A percentile compares a stretch with the other conserved stretches of the same genome.
Evolutionary conservation across 139 green algal genomes (phyloP).

Genomic region (Coccomyxa sp.): DNA sequence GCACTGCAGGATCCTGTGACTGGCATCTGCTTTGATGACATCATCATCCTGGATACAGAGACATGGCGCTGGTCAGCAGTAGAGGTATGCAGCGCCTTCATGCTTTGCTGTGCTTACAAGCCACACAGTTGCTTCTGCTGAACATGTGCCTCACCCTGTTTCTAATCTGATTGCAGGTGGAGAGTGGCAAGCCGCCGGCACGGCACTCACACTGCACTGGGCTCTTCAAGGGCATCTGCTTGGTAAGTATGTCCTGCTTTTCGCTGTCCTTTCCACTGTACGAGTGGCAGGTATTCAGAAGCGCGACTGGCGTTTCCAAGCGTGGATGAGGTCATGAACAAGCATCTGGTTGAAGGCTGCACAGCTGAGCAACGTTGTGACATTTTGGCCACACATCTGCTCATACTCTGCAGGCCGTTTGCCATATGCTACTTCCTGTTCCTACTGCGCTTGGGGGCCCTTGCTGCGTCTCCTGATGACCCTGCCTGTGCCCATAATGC

Average conservation of each 20-base stretch:
- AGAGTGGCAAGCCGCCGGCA: slow-evolving; percentile 24
- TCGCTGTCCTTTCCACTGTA: no score
- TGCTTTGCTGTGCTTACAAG: background rate
- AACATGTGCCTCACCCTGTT: background rate
- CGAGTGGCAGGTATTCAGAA: no score
- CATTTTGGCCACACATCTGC: no score
- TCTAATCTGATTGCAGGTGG: slow-evolving; percentile 4
- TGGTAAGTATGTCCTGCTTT: slow-evolving; percentile 35
- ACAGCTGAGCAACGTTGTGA: no score
- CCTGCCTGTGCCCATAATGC: no score
- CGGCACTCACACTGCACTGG: slow-evolving; percentile 54
- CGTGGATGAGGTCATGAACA: no score
- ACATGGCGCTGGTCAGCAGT: slow-evolving; percentile 41
- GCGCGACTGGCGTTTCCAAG: no score
- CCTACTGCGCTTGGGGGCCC: no score
- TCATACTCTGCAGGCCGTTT: no score
- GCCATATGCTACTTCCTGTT: no score
- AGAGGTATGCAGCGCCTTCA: slow-evolving; percentile 21
- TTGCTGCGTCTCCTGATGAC: no score
- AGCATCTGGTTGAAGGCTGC: no score
- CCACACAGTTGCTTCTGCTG: background rate
- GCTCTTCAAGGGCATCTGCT: slow-evolving; percentile 26
- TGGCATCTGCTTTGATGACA: slow-evolving; percentile 42
- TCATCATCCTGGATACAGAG: slow-evolving; percentile 40
- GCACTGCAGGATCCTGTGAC: slow-evolving; percentile 37